Conservation (phyloP, 2,329 filamentous ascomycete genomes). For the Fusarium staphyleae region DNA sequence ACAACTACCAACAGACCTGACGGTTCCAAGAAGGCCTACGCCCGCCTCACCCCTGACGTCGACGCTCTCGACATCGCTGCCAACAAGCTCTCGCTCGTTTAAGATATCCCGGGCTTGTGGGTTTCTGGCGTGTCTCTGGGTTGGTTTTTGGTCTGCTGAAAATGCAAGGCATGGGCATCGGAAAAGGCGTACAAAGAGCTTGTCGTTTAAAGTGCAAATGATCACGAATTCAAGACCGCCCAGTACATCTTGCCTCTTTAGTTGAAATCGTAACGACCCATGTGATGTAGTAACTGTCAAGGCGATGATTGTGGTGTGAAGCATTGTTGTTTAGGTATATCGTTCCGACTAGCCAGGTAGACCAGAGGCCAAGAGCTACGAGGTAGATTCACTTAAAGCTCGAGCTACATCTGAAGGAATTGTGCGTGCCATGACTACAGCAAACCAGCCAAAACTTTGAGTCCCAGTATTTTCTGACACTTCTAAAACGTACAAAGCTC, state of each 20-base stretch:
- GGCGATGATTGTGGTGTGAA: neutral
- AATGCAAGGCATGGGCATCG: slow-evolving; percentile 49
- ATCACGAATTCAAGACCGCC: slow-evolving; percentile 47
- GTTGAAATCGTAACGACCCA: slow-evolving; percentile 2
- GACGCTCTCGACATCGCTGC: slow-evolving; percentile 99
- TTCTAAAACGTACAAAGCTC: slow-evolving; percentile 21
- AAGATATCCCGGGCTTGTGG: slow-evolving; percentile 53
- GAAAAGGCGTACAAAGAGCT: slow-evolving; percentile 48
- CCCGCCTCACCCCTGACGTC: slow-evolving; percentile 92
- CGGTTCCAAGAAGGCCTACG: slow-evolving; percentile 98
- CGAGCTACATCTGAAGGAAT: too few relatives aligned
- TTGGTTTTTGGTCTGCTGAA: slow-evolving; percentile 50
- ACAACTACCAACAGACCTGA: slow-evolving; percentile 75
- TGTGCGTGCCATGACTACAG: neutral
- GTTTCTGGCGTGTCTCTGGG: slow-evolving; percentile 47
- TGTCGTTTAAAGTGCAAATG: slow-evolving; percentile 47
- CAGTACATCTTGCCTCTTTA: slow-evolving; percentile 26
- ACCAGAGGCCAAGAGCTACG: too few relatives aligned
- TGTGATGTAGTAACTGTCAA: neutral
- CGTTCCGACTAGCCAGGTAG: neutral
- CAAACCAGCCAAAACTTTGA: too few relatives aligned
- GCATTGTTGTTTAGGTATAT: neutral
- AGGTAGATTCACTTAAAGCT: too few relatives aligned
- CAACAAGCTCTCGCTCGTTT: slow-evolving; percentile 98
- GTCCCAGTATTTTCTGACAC: neutral